These are phyloP conservation scores for Talaromyces sp. DNA, from an alignment of 2,329 filamentous ascomycete species.

Conservation along the genomic window DNA sequence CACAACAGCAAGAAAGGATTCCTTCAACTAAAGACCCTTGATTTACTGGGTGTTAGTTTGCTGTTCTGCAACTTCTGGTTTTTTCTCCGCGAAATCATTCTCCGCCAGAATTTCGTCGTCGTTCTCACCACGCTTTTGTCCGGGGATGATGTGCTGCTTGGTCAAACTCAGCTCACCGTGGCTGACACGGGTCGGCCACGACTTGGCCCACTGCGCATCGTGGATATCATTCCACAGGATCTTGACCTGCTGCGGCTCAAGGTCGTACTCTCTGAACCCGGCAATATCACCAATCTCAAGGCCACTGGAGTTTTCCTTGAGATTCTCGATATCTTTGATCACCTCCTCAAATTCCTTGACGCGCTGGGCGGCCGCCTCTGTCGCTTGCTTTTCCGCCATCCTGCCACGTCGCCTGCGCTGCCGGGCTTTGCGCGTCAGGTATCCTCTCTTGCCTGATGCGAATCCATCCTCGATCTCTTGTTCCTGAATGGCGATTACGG, in stretches of 20 bases:
- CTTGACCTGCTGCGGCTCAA: constrained; percentile 32
- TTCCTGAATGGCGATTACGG: constrained; percentile 49
- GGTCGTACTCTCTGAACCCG: constrained; percentile 16
- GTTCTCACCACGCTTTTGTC: constrained; percentile 18
- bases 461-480: constrained; percentile 27
- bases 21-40: not conserved
- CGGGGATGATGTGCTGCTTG: constrained; percentile 31
- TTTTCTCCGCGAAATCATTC: constrained; percentile 11
- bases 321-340: constrained; percentile 18
- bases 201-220: constrained; percentile 36
- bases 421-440: constrained; percentile 25
- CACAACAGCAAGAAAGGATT: constrained; percentile 12
- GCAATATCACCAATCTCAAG: constrained; percentile 5
- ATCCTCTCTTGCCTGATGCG: constrained; percentile 26
- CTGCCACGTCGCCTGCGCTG: constrained; percentile 27
- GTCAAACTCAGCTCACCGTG: constrained; percentile 38
- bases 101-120: constrained; percentile 18
- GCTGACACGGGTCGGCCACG: constrained; percentile 39
- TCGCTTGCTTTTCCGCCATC: constrained; percentile 19
- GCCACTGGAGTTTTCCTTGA: constrained; percentile 14
- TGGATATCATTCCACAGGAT: constrained; percentile 43
- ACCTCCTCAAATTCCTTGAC: constrained; percentile 19
- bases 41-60: not conserved
- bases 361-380: constrained; percentile 19
- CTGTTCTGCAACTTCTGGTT: constrained; percentile 20